Percentiles rank a stretch among this genome's conserved stretches.
Conservation (phyloP, 179 eudicot species). For the Heliamphora pulchella region DNA sequence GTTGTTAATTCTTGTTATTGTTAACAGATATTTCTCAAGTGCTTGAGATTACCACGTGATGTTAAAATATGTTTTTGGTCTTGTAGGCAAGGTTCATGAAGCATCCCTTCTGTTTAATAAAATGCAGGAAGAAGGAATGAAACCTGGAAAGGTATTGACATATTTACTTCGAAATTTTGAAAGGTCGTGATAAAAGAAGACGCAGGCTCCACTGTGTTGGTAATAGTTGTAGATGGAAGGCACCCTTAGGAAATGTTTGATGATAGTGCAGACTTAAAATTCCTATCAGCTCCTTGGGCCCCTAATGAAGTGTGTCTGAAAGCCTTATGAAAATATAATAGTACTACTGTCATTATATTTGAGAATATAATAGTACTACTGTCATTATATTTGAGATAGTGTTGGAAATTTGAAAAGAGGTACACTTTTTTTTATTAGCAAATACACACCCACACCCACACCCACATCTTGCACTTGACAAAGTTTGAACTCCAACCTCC, state of each 20-base stretch:
- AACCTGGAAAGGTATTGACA: slow-evolving; percentile 68
- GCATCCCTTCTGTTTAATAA: slow-evolving; percentile 55
- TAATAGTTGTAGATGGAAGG: neutral
- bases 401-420: too few species aligned
- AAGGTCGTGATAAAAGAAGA: neutral
- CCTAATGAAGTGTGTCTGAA: neutral
- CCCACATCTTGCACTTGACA: too few species aligned
- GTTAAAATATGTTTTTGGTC: neutral
- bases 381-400: too few species aligned
- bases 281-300: neutral
- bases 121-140: slow-evolving; percentile 79
- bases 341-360: too few species aligned
- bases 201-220: neutral
- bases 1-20: neutral
- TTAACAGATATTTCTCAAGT: neutral
- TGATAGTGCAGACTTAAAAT: neutral
- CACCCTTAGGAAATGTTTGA: neutral
- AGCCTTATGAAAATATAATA: slow-evolving; percentile 5
- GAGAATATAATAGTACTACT: too few species aligned
- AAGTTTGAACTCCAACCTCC: too few species aligned
- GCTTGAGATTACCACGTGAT: neutral
- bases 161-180: neutral
- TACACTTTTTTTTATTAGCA: too few species aligned
- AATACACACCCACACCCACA: too few species aligned
- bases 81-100: slow-evolving; percentile 61